Base-by-base conservation (phyloP, 2,329 filamentous ascomycete genomes). In the Alternaria sp. region DNA sequence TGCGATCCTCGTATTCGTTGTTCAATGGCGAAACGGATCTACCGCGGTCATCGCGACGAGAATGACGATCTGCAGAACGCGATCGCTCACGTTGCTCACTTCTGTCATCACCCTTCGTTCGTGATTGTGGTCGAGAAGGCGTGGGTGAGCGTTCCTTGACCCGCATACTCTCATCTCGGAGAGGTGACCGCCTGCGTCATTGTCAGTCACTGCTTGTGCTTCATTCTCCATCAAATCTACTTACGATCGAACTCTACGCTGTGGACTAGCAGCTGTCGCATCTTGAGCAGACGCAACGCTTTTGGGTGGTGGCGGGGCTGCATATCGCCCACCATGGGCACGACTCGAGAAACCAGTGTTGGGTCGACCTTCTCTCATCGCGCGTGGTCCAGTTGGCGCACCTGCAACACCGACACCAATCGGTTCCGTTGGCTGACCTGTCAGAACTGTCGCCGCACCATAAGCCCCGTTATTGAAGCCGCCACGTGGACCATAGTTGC, bases 371-470 rank as follows among this genome's bases (percentile, higher is more conserved):
- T 96, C 91, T 67, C 95, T 88, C 93, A 98, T 97, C 17, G 96
- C 96, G 81, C 96, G 94, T 51, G 96, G 96, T 10, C 94, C 96
- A 58, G 91, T 97, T 26, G 96, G 96, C 26, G 96, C 96, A 81
- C 87, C 87, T 74, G 83, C 83, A 56, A 89, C 86, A 40, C 86
- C 87, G 86, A 93, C 81, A 5, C 84, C 85, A 55, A 80, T 80
- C 7, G 83, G 79, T 63, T 81, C 76, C 23, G 59, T 13, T 25
- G 66, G 60, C 45, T 72, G 70, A 25, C 77, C 77, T 52, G 73
- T 79, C 50, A 81, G 63, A 21, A 81, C 77, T 17, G 75, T 80
- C 67, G 75, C 77, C 50, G 72, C 77, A 26, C 77, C 78, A 71
- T 79, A 78, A 26, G 77, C 75, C 59, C 70, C 68, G 59, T 75